Evolutionary conservation across 2,329 filamentous ascomycete species (phyloP).

Genomic region (Waltergamsia citrina): DNA sequence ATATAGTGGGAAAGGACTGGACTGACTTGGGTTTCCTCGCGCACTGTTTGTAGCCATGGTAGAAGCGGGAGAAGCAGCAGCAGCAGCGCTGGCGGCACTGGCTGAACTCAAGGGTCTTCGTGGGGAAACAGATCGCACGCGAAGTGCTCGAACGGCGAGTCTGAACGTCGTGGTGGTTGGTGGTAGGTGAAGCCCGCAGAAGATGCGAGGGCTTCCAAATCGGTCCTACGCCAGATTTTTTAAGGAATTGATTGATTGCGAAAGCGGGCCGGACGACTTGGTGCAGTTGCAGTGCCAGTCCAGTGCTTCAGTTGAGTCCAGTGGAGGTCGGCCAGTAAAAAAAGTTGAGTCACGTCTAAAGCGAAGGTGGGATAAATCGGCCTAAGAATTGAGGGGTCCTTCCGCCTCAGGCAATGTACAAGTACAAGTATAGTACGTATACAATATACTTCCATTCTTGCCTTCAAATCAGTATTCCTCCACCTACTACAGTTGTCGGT

Average conservation of each 20-base stretch:
- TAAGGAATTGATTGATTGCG: background rate
- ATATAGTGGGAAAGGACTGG: no score
- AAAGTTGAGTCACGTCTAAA: conserved; percentile 2
- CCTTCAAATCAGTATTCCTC: no score
- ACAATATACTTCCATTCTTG: no score
- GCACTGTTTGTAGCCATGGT: conserved; percentile 51
- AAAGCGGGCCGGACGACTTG: background rate
- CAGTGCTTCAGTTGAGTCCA: background rate
- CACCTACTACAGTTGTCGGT: no score
- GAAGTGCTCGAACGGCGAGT: conserved; percentile 44
- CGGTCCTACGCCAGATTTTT: background rate
- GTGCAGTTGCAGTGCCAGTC: background rate
- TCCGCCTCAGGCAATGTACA: no score
- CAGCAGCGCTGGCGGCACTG: background rate
- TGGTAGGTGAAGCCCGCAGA: conserved; percentile 24
- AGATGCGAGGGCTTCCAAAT: conserved; percentile 21
- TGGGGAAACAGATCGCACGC: conserved; percentile 45
- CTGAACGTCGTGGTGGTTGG: conserved; percentile 35
- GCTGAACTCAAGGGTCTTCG: conserved; percentile 28
- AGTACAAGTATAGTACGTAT: no score
- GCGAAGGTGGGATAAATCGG: conserved; percentile 3
- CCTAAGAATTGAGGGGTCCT: conserved; percentile 3
- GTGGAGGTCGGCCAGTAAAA: background rate
- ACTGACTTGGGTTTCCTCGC: conserved; percentile 29
- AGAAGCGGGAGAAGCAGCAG: no score